Evolutionary conservation across 2,329 filamentous ascomycete species (phyloP), one percentile per base, ranked within the genome.

Genomic region (Xylariaceae sp.): DNA sequence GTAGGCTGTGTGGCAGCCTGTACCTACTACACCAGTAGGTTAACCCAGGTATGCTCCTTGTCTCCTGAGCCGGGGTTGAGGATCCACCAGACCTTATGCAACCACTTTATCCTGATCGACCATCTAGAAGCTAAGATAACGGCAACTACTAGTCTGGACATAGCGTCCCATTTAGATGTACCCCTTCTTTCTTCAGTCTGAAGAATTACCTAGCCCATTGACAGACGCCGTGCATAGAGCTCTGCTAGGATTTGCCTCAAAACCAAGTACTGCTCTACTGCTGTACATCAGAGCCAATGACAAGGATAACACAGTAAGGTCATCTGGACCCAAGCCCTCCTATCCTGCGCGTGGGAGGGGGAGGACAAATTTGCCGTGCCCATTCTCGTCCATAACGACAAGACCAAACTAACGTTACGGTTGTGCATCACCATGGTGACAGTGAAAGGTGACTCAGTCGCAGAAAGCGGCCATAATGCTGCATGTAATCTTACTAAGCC

Each of bases 81-180:
- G 27, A 29, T 31, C 29, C n/a, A 15, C 29, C 14, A 31, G 29
- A 17, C 28, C 7, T 30, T 17, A 27, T 41, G 38, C 39, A 41
- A 36, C 29, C 43, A 45, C 43, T 13, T 28, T 15, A 31, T 32
- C 32, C 18, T 35, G 28, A 42, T 41, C 32, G 29, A 34, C 38
- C 28, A 38, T 34, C 23, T 29, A 38, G 9, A 38, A 29, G 36
- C 41, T 38, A 40, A 35, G 38, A 38, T 38, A 35, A 44, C 21
- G 24, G 23, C 21, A 17, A 23, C 29, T 9, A 21, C 24, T 36
- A 18, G 26, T 21, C 13, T 2, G 11, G 9, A 19, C 9, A 36
- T 32, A 8, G 28, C 21, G 18, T 18, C 24, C 32, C 32, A 26
- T 38, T 37, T 34, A 32, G 36, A 30, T 34, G 9, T 12, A 19